These are phyloP conservation scores for Geosmithia flava DNA, from an alignment of 2,329 filamentous ascomycete genomes.

Conservation along the genomic window DNA sequence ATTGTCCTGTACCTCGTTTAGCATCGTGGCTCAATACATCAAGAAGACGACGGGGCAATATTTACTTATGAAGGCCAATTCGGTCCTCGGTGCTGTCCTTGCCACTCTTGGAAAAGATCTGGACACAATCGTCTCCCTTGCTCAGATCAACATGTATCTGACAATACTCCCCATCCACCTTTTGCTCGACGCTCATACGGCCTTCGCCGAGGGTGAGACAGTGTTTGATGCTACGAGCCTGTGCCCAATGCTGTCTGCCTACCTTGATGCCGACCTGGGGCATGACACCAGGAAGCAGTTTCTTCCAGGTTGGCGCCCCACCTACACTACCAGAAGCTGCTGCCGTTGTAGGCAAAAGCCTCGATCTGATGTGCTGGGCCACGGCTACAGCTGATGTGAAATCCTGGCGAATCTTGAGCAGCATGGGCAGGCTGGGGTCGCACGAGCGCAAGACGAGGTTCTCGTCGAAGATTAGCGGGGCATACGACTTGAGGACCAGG, in stretches of 20 bases:
- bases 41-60: background rate
- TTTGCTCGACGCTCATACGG: constrained; percentile 63
- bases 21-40: no score
- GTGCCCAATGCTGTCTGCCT: constrained; percentile 50
- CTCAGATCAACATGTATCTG: constrained; percentile 70
- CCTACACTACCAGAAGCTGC: background rate
- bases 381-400: constrained; percentile 47
- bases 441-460: constrained; percentile 43
- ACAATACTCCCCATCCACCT: constrained; percentile 83
- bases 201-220: constrained; percentile 53
- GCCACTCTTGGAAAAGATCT: constrained; percentile 86
- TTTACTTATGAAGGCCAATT: constrained; percentile 41
- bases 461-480: constrained; percentile 52
- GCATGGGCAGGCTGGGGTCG: constrained; percentile 56
- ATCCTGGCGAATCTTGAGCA: constrained; percentile 59
- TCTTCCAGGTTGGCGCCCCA: background rate
- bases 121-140: constrained; percentile 39
- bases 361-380: constrained; percentile 24
- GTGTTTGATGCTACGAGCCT: constrained; percentile 61
- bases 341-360: constrained; percentile 7
- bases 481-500: constrained; percentile 64
- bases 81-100: constrained; percentile 76
- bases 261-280: constrained; percentile 51
- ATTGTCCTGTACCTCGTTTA: constrained; percentile 32
- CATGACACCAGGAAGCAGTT: constrained; percentile 22